Percentiles rank a stretch among this genome's conserved stretches.
Evolutionary conservation across 768 basidiomycete genomes (phyloP).

Genomic region (Inosperma sp.): DNA sequence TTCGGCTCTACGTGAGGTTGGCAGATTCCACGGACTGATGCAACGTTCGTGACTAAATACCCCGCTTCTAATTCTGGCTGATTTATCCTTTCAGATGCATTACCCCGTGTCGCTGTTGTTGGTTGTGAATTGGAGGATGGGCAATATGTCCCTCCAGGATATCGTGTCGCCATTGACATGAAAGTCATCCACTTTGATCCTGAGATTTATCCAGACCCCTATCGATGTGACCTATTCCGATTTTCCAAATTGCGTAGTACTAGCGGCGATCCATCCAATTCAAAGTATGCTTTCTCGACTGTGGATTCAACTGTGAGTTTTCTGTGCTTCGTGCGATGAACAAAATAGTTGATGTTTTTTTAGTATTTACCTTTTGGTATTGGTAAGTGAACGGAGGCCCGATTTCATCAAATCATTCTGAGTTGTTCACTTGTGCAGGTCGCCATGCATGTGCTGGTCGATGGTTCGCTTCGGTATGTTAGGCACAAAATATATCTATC

Average conservation of each 20-base stretch:
- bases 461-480: no score
- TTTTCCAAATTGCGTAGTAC: constrained; percentile 32
- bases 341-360: constrained; percentile 1
- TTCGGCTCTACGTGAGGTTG: constrained; percentile 34
- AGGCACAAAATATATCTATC: constrained; percentile 27
- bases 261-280: constrained; percentile 12
- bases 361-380: constrained; percentile 39
- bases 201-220: constrained; percentile 31
- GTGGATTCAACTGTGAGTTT: constrained; percentile 32
- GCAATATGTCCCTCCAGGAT: no score
- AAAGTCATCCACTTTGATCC: constrained; percentile 33
- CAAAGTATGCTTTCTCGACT: constrained; percentile 34
- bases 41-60: constrained; percentile 22
- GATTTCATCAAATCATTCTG: neutral
- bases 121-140: constrained; percentile 31
- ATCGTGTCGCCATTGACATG: no score
- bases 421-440: constrained; percentile 24
- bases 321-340: constrained; percentile 6
- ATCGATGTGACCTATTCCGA: constrained; percentile 34
- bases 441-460: constrained; percentile 35
- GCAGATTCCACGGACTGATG: constrained; percentile 32
- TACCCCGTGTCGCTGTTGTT: constrained; percentile 27
- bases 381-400: constrained; percentile 20
- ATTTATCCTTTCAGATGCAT: constrained; percentile 23
- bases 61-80: neutral